Conservation (phyloP, 2,329 filamentous ascomycete genomes). For the Stachybotrys elegans region DNA sequence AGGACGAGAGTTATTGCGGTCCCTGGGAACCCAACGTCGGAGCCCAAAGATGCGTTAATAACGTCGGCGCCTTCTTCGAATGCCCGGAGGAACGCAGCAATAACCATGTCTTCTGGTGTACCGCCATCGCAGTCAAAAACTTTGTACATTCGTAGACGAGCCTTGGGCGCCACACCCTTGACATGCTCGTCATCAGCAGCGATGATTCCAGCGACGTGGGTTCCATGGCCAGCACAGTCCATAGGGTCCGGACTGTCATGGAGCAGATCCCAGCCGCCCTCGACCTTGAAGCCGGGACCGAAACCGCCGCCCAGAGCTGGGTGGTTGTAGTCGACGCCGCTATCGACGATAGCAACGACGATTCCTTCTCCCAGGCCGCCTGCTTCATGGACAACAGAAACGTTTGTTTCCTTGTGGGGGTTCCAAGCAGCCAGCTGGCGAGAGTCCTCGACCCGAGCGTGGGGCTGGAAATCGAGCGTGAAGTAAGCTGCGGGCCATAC, state of each 20-base stretch:
- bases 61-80: neutral
- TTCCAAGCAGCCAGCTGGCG: slow-evolving; percentile 2
- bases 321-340: slow-evolving; percentile 2
- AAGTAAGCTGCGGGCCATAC: slow-evolving; percentile 5
- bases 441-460: neutral
- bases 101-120: neutral
- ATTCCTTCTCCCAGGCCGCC: slow-evolving; percentile 4
- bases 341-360: slow-evolving; percentile 5
- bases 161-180: slow-evolving; percentile 6
- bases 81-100: neutral
- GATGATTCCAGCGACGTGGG: slow-evolving; percentile 7
- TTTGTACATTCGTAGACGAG: neutral
- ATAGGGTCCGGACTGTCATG: slow-evolving; percentile 2
- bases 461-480: neutral
- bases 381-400: slow-evolving; percentile 4
- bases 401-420: slow-evolving; percentile 6
- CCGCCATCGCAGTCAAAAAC: neutral
- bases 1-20: neutral
- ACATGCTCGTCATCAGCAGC: slow-evolving; percentile 1
- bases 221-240: slow-evolving; percentile 10
- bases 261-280: slow-evolving; percentile 2
- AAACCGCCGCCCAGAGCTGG: slow-evolving; percentile 2
- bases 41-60: neutral
- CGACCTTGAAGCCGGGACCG: slow-evolving; percentile 3
- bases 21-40: neutral